Percentiles rank a stretch among this genome's conserved stretches.
Conservation (phyloP, 2,329 filamentous ascomycete genomes). For the Rutstroemia sp. region DNA sequence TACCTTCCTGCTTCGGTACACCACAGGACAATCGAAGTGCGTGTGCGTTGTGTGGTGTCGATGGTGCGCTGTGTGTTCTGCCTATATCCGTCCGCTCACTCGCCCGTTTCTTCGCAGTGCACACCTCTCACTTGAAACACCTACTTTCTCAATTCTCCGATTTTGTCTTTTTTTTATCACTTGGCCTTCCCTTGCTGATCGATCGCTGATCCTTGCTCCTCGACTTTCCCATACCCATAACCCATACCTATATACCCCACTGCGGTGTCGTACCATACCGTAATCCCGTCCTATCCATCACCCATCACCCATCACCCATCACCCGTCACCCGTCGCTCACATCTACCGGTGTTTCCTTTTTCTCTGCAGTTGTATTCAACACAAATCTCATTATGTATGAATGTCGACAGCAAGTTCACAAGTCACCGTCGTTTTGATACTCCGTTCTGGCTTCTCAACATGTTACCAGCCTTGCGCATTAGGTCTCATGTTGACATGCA, state of each 20-base stretch:
- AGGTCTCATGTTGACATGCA: constrained; percentile 9
- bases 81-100: background rate
- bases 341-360: too few relatives aligned
- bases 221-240: background rate
- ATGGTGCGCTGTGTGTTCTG: too few relatives aligned
- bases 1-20: too few relatives aligned
- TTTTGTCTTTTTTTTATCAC: background rate
- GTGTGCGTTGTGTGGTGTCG: too few relatives aligned
- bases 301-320: background rate
- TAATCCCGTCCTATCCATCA: background rate
- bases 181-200: background rate
- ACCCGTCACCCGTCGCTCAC: too few relatives aligned
- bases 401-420: constrained; percentile 3
- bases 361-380: background rate
- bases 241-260: background rate
- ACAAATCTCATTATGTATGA: constrained; percentile 4
- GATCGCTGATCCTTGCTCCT: background rate
- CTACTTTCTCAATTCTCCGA: background rate
- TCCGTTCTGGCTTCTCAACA: background rate
- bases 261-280: background rate
- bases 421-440: background rate
- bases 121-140: background rate
- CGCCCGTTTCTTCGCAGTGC: background rate
- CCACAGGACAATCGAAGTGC: too few relatives aligned
- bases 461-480: constrained; percentile 7